Conservation (phyloP, 495 filamentous ascomycete species). For the Penicillium desertorum region DNA sequence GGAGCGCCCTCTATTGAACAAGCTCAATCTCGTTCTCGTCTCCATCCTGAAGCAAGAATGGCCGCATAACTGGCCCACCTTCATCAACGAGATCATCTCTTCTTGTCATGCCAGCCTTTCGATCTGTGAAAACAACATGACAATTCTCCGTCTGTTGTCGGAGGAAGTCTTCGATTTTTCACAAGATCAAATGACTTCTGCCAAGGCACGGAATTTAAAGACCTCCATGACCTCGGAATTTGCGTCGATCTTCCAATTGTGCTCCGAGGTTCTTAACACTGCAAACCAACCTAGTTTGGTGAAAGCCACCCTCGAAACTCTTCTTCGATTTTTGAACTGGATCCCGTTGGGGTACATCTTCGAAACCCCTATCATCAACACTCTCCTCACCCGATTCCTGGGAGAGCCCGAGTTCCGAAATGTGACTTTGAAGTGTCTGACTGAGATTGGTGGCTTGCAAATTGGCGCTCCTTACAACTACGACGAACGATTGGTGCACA, state of each 20-base stretch:
- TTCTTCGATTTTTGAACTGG: constrained; percentile 97
- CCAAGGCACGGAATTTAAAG: constrained; percentile 93
- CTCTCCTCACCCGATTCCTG: constrained; percentile 82
- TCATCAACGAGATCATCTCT: constrained; percentile 98
- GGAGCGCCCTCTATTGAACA: constrained; percentile 88
- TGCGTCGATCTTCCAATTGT: constrained; percentile 94
- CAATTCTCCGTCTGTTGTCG: constrained; percentile 89
- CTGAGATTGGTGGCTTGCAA: constrained; percentile 91
- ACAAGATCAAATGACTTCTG: constrained; percentile 96
- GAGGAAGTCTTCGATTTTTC: constrained; percentile 99
- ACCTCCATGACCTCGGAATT: constrained; percentile 98
- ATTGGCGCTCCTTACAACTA: constrained; percentile 76
- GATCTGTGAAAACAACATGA: constrained; percentile 99
- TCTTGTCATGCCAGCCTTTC: constrained; percentile 92
- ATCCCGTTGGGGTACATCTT: constrained; percentile 98
- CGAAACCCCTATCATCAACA: constrained; percentile 95
- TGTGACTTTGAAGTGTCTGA: constrained; percentile 92
- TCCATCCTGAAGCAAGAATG: constrained; percentile 99
- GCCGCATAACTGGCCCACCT: constrained; percentile 99
- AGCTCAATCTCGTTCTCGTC: constrained; percentile 95
- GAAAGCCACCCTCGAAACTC: constrained; percentile 90
- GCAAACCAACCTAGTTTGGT: constrained; percentile 85
- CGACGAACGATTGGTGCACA: constrained; percentile 88
- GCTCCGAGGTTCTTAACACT: constrained; percentile 85
- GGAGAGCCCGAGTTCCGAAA: constrained; percentile 93